phyloP scores from a whole-genome alignment of 2,329 filamentous ascomycete genomes.

The Penicillium janthinellum region DNA sequence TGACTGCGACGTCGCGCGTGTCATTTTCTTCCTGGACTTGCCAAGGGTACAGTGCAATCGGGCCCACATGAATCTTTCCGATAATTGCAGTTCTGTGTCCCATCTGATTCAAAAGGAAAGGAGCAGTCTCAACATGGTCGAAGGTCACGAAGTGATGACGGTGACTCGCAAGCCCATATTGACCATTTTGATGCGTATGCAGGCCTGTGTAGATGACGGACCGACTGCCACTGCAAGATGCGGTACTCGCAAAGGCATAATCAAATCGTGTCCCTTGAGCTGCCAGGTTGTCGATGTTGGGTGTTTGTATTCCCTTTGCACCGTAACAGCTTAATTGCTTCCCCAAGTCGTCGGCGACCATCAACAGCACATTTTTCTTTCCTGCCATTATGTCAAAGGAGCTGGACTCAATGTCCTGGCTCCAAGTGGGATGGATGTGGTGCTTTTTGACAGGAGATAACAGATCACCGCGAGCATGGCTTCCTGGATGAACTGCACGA shows the following conservation, averaged over 20 bases:
- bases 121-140: constrained; percentile 48
- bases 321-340: constrained; percentile 41
- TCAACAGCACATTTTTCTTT: constrained; percentile 40
- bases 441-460: no score
- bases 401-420: no score
- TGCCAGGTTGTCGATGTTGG: constrained; percentile 48
- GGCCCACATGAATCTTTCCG: constrained; percentile 54
- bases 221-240: constrained; percentile 53
- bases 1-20: constrained; percentile 48
- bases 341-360: constrained; percentile 51
- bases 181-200: constrained; percentile 51
- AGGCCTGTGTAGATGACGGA: constrained; percentile 54
- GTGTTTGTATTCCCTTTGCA: constrained; percentile 35
- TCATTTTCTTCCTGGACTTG: constrained; percentile 44
- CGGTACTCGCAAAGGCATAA: constrained; percentile 30
- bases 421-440: no score
- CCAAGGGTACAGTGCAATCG: constrained; percentile 47
- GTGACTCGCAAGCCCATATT: constrained; percentile 48
- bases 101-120: constrained; percentile 40
- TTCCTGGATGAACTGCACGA: neutral
- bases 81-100: constrained; percentile 53
- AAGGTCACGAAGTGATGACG: constrained; percentile 50
- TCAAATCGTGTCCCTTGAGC: constrained; percentile 40
- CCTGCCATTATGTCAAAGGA: neutral
- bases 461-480: no score